phyloP scores from a whole-genome alignment of 176 grass and related monocot species.

The Miscanthus lutarioriparius region DNA sequence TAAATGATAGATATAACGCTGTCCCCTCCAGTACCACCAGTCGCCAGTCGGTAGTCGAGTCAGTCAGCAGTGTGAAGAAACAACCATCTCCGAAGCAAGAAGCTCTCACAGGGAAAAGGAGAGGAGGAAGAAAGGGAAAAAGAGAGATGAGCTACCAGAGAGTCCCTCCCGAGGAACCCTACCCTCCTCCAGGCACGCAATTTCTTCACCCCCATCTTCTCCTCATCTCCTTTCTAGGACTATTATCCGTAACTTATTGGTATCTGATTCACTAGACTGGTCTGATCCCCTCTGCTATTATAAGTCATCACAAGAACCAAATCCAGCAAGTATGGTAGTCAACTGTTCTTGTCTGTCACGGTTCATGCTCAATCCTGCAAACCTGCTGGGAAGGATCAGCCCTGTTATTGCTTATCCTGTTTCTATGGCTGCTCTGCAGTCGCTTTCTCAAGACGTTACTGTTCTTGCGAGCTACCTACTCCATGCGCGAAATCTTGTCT shows the following conservation, averaged over 20 bases:
- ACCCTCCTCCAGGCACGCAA: slow-evolving; percentile 49
- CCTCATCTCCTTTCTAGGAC: neutral
- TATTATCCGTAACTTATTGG: neutral
- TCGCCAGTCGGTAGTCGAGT: too few relatives aligned
- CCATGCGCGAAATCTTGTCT: neutral
- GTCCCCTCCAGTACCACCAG: too few relatives aligned
- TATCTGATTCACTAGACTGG: neutral
- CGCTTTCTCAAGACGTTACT: too few relatives aligned
- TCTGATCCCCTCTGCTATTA: neutral
- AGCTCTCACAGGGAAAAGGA: neutral
- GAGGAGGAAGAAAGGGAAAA: neutral
- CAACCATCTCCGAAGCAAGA: neutral
- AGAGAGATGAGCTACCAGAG: slow-evolving; percentile 39
- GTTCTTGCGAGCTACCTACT: neutral
- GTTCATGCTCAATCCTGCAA: neutral
- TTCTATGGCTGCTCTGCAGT: neutral
- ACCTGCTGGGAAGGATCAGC: neutral
- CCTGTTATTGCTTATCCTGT: neutral
- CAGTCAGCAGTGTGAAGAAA: neutral
- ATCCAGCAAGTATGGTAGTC: neutral
- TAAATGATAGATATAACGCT: too few relatives aligned
- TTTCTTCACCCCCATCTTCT: neutral
- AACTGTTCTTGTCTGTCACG: neutral
- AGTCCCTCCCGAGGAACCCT: slow-evolving; percentile 18
- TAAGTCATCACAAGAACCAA: too few relatives aligned